Conservation (phyloP, 2,329 filamentous ascomycete species). For the Aspergillus quadricinctus region DNA sequence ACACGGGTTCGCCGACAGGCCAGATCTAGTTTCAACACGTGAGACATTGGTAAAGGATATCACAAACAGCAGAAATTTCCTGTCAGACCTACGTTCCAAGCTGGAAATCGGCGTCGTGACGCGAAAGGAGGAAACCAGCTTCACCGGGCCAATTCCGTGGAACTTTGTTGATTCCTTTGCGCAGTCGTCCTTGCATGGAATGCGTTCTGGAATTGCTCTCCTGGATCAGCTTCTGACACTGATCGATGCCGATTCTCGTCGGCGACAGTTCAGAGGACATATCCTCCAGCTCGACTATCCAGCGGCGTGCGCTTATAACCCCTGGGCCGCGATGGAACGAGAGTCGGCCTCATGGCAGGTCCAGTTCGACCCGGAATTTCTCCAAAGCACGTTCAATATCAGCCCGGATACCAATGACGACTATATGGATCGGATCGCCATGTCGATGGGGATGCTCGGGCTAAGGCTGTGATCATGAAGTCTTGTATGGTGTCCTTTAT, state of each 20-base stretch:
- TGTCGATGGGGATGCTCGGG: conserved; percentile 13
- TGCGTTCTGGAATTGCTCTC: conserved; percentile 9
- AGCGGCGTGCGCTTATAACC: background rate
- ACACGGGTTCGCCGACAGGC: background rate
- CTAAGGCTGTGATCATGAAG: background rate
- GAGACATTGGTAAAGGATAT: background rate
- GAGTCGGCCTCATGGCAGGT: background rate
- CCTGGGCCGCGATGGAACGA: background rate
- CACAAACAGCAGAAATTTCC: background rate
- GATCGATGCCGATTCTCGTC: conserved; percentile 1
- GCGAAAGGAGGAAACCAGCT: background rate
- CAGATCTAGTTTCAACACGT: background rate
- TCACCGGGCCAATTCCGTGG: conserved; percentile 7
- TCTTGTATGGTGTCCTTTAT: too few species aligned
- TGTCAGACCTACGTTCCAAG: background rate
- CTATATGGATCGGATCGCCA: conserved; percentile 11
- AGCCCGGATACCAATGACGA: background rate
- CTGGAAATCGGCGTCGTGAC: conserved; percentile 1
- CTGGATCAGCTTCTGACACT: conserved; percentile 9
- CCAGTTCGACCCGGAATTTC: conserved; percentile 2
- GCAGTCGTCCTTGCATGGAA: conserved; percentile 6
- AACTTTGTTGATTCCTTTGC: conserved; percentile 9
- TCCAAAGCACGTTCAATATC: background rate
- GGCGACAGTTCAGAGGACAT: background rate
- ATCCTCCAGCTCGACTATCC: background rate